These are phyloP conservation scores for Aspergillus nidulans DNA, from an alignment of 495 filamentous ascomycete species.

Conservation along the genomic window DNA sequence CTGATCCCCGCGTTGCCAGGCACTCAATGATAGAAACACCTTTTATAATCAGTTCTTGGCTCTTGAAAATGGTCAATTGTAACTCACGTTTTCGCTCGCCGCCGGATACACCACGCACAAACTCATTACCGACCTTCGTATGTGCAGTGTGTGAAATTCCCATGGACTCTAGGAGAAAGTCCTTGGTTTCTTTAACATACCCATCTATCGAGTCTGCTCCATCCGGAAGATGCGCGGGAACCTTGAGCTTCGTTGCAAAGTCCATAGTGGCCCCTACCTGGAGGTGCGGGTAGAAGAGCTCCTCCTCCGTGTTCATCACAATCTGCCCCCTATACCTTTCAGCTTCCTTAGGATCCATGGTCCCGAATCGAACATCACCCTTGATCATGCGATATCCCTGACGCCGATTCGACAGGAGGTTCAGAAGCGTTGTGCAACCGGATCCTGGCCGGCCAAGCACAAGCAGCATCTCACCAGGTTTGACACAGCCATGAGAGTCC, in stretches of 20 bases:
- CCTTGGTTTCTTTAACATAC: constrained; percentile 50
- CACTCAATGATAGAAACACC: constrained; percentile 67
- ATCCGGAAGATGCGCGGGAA: constrained; percentile 32
- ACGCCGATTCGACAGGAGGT: constrained; percentile 61
- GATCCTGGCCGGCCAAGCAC: constrained; percentile 44
- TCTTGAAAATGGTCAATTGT: too few relatives aligned
- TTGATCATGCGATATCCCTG: constrained; percentile 50
- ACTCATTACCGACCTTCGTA: constrained; percentile 77
- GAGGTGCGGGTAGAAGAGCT: constrained; percentile 64
- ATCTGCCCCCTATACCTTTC: constrained; percentile 66
- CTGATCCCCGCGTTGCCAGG: constrained; percentile 56
- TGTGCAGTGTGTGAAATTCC: constrained; percentile 76
- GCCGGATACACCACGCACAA: constrained; percentile 75
- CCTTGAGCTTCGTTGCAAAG: constrained; percentile 53
- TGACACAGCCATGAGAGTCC: constrained; percentile 48
- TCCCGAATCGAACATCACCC: constrained; percentile 21
- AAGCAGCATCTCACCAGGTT: constrained; percentile 48
- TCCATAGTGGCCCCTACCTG: constrained; percentile 69
- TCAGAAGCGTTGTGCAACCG: constrained; percentile 50
- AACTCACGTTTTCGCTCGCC: constrained; percentile 78
- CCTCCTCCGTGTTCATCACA: constrained; percentile 66
- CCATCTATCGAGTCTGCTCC: constrained; percentile 44
- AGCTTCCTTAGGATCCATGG: constrained; percentile 39
- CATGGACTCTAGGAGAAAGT: constrained; percentile 64
- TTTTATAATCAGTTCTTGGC: too few relatives aligned